phyloP scores from a whole-genome alignment of 1,284 basidiomycete species.

The Rhodotorula sp. region DNA sequence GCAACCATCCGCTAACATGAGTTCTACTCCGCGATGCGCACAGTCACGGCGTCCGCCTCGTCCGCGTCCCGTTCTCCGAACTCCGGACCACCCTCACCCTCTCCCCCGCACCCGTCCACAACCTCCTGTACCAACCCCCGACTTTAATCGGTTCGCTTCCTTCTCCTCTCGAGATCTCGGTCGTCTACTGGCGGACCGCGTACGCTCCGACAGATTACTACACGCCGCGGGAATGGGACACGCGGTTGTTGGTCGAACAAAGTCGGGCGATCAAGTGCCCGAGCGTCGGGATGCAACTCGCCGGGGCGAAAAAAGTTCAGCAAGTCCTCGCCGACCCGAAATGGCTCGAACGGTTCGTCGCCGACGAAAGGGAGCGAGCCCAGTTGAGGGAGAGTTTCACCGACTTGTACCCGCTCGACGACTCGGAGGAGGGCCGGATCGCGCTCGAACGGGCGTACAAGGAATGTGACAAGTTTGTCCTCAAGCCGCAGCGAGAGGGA shows the following conservation, averaged over 20 bases:
- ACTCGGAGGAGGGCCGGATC: constrained; percentile 51
- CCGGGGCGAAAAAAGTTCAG: constrained; percentile 95
- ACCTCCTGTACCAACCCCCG: constrained; percentile 9
- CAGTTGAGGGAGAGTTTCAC: constrained; percentile 70
- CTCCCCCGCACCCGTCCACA: background rate
- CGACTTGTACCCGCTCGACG: constrained; percentile 61
- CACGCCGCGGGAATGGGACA: constrained; percentile 59
- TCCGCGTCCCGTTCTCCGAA: constrained; percentile 69
- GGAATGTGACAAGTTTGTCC: constrained; percentile 63
- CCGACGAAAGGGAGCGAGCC: constrained; percentile 51
- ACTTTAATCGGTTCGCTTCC: constrained; percentile 3
- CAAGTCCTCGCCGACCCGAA: constrained; percentile 76
- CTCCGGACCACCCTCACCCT: constrained; percentile 19
- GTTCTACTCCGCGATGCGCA: background rate
- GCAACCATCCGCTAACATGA: background rate
- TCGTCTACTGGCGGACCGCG: constrained; percentile 82
- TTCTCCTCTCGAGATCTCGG: constrained; percentile 64
- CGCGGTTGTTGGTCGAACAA: constrained; percentile 72
- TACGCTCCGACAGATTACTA: constrained; percentile 85
- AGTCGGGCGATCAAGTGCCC: constrained; percentile 91
- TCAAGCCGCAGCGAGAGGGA: constrained; percentile 97
- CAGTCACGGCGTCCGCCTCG: constrained; percentile 68
- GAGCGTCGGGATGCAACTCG: constrained; percentile 83
- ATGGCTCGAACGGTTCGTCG: constrained; percentile 67
- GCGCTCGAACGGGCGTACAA: constrained; percentile 61